These are phyloP conservation scores for Suillus luteus DNA, from an alignment of 768 basidiomycete genomes.

Conservation along the genomic window DNA sequence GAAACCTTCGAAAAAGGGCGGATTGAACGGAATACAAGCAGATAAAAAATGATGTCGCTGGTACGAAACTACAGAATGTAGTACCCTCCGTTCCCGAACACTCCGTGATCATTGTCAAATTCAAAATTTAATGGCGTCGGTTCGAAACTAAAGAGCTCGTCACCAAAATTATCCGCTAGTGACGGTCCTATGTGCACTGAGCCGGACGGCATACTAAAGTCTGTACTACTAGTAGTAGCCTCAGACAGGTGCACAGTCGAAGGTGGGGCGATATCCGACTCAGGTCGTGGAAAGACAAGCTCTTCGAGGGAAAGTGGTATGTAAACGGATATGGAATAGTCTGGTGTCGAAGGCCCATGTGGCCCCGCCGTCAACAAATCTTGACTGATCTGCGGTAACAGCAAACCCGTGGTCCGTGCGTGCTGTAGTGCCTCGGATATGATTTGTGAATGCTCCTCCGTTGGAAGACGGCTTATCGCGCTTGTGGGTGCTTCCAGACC, in stretches of 20 bases:
- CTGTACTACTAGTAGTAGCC: not conserved
- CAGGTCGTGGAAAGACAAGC: not conserved
- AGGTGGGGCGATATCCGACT: not conserved
- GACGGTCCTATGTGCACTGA: not conserved
- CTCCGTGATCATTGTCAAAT: not conserved
- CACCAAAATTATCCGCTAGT: not conserved
- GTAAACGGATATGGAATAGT: not conserved
- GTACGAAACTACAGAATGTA: too few species aligned
- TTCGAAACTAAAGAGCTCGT: not conserved
- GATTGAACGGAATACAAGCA: too few species aligned
- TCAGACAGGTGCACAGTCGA: not conserved
- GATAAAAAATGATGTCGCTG: too few species aligned
- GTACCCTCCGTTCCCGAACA: too few species aligned
- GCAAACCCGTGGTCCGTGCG: not conserved
- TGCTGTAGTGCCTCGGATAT: not conserved
- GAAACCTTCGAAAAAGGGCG: too few species aligned
- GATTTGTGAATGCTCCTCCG: not conserved
- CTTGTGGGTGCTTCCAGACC: not conserved
- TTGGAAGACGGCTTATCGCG: not conserved
- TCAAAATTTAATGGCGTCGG: not conserved
- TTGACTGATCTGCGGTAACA: not conserved
- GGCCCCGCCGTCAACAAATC: not conserved
- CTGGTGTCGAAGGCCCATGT: not conserved
- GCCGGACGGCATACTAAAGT: not conserved
- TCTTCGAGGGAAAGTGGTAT: not conserved